Percentiles rank a stretch among this genome's conserved stretches.
phyloP scores from a whole-genome alignment of 768 basidiomycete species.

The Boletus subparvulus region DNA sequence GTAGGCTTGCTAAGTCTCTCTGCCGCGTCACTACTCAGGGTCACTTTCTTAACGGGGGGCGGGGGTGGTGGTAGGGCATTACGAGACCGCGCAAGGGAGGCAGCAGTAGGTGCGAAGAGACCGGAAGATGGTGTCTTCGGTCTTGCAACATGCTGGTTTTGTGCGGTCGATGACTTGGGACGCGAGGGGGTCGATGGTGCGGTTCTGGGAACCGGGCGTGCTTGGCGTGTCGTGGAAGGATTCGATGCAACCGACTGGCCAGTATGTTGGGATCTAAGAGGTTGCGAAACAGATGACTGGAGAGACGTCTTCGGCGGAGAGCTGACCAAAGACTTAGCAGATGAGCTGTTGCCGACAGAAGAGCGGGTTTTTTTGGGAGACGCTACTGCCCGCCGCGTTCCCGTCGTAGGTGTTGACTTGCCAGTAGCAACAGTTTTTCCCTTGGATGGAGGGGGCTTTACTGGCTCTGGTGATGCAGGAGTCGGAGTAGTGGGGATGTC shows the following conservation, averaged over 20 bases:
- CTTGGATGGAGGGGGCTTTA: constrained; percentile 22
- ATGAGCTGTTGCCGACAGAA: constrained; percentile 15
- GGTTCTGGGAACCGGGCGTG: constrained; percentile 27
- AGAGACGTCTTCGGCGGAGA: constrained; percentile 34
- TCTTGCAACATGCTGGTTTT: constrained; percentile 27
- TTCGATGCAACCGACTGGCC: constrained; percentile 41
- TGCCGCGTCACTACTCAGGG: constrained; percentile 50
- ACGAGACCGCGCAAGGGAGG: constrained; percentile 71
- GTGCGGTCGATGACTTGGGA: constrained; percentile 36
- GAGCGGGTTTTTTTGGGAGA: constrained; percentile 35
- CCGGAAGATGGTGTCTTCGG: constrained; percentile 67
- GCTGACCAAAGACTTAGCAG: constrained; percentile 20
- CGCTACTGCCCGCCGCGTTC: constrained; percentile 14
- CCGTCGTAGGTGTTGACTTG: constrained; percentile 26
- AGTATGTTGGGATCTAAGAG: constrained; percentile 40
- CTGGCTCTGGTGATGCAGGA: constrained; percentile 21
- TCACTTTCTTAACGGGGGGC: constrained; percentile 53
- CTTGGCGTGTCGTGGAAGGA: constrained; percentile 27
- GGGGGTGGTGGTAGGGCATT: constrained; percentile 48
- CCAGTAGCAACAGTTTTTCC: constrained; percentile 12
- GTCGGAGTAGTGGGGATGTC: constrained; percentile 21
- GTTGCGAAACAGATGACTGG: constrained; percentile 37
- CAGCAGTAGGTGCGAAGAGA: constrained; percentile 80
- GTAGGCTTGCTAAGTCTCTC: constrained; percentile 83
- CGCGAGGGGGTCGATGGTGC: constrained; percentile 34